These are phyloP conservation scores for Eucalyptus urophylla DNA, from an alignment of 345 rosid species.

Conservation along the genomic window DNA sequence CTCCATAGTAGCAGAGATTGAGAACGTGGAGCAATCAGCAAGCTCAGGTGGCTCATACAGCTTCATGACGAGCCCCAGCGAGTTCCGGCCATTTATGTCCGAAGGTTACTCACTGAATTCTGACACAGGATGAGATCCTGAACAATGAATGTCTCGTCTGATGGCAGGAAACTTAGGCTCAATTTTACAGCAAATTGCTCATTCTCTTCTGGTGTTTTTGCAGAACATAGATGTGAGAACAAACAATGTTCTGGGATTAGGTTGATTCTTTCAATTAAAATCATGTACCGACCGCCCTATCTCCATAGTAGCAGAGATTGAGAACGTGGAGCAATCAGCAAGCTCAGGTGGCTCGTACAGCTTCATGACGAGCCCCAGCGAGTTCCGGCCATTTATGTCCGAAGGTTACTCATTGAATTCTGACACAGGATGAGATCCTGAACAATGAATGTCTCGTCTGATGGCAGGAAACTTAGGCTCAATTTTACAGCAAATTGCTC, in stretches of 20 bases:
- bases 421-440: not conserved
- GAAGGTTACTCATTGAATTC: not conserved
- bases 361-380: not conserved
- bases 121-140: not conserved
- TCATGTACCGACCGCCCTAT: slow-evolving; percentile 64
- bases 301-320: slow-evolving; percentile 38
- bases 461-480: not conserved
- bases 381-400: not conserved
- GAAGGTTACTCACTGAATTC: not conserved
- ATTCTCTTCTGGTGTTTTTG: not conserved
- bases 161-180: not conserved
- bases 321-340: slow-evolving; percentile 41
- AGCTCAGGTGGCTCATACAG: slow-evolving; percentile 29
- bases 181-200: not conserved
- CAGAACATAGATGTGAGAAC: not conserved
- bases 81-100: not conserved
- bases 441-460: not conserved
- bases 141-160: not conserved
- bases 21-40: slow-evolving; percentile 41
- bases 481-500: not conserved
- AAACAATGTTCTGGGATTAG: not conserved
- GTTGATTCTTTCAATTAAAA: not conserved
- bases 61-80: not conserved
- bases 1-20: slow-evolving; percentile 38
- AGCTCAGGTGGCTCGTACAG: slow-evolving; percentile 29